A percentile compares a stretch with the other conserved stretches of the same genome.
Conservation (phyloP, 176 grass and related monocot species). For the Thalia dealbata region DNA sequence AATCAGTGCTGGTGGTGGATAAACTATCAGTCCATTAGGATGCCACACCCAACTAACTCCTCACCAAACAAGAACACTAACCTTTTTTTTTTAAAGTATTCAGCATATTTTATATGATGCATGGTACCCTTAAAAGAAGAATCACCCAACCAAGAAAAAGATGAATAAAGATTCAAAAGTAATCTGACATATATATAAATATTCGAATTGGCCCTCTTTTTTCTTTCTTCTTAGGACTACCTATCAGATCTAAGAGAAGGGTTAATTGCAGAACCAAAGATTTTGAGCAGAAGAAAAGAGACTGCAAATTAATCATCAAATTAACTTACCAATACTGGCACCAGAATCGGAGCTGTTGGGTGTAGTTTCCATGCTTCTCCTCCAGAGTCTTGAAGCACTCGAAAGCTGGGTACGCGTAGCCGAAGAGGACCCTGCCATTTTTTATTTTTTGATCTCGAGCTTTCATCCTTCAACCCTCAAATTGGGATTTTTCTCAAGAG, state of each 20-base stretch:
- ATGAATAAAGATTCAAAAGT: no score
- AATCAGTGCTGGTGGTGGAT: background rate
- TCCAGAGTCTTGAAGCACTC: conserved; percentile 93
- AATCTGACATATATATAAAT: no score
- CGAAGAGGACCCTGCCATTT: conserved; percentile 52
- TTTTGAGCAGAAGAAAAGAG: background rate
- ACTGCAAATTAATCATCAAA: no score
- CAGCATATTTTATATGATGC: no score
- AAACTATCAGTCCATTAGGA: background rate
- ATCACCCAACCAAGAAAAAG: no score
- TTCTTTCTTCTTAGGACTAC: no score
- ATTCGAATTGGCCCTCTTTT: no score
- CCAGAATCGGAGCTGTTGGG: conserved; percentile 83
- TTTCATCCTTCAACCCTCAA: background rate
- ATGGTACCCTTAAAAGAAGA: no score
- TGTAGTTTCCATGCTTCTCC: conserved; percentile 33
- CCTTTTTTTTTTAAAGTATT: background rate
- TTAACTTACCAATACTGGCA: conserved; percentile 81
- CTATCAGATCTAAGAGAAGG: no score
- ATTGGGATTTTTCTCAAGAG: background rate
- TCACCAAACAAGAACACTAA: background rate
- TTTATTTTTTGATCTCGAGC: background rate
- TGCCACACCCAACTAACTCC: background rate
- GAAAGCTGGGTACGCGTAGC: conserved; percentile 66
- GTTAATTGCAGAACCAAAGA: no score